Evolutionary conservation across 169 alveolate species (phyloP).

Genomic region (Cryptosporidium andersoni): DNA sequence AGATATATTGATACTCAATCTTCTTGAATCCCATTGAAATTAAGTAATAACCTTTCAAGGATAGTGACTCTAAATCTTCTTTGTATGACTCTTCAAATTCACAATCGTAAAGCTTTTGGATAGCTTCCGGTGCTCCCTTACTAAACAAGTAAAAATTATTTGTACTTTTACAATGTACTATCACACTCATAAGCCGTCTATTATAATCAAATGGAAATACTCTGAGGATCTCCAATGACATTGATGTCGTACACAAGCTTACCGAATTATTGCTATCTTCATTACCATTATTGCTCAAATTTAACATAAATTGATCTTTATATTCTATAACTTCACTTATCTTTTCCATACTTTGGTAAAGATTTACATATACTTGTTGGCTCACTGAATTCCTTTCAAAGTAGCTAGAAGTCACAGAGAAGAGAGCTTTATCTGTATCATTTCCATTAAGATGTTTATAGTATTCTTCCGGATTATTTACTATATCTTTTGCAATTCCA

Average conservation of each 20-base stretch:
- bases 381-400: slow-evolving; percentile 14
- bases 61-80: slow-evolving; percentile 27
- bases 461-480: slow-evolving; percentile 2
- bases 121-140: slow-evolving; percentile 66
- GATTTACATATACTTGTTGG: slow-evolving; percentile 15
- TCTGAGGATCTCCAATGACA: slow-evolving; percentile 48
- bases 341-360: too few species aligned
- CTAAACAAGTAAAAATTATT: slow-evolving; percentile 37
- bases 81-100: not conserved
- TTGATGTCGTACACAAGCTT: not conserved
- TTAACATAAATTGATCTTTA: not conserved
- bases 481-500: slow-evolving; percentile 20
- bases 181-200: slow-evolving; percentile 53
- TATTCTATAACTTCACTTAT: too few species aligned
- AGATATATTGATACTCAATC: slow-evolving; percentile 1
- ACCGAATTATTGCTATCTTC: not conserved
- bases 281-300: not conserved
- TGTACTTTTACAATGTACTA: slow-evolving; percentile 10
- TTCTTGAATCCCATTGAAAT: slow-evolving; percentile 19
- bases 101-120: slow-evolving; percentile 1
- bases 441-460: slow-evolving; percentile 39
- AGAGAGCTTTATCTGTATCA: slow-evolving; percentile 58
- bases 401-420: slow-evolving; percentile 50
- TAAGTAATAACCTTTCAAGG: slow-evolving; percentile 45
- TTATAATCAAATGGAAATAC: slow-evolving; percentile 59